Conservation (phyloP, 306 rosid genomes). For the Nissolia schottii region DNA sequence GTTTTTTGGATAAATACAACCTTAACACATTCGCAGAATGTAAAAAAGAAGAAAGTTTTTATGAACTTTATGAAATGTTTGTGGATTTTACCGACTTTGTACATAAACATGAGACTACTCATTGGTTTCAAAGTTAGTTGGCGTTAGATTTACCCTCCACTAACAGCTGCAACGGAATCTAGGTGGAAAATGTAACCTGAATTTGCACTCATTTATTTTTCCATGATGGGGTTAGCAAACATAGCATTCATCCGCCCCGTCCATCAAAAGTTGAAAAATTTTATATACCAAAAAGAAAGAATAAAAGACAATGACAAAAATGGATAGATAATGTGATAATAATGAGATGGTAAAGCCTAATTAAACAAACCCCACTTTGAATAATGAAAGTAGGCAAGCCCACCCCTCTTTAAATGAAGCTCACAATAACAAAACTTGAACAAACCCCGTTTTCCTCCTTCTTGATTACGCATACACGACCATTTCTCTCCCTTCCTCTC, state of each 20-base stretch:
- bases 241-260: not conserved
- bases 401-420: constrained; percentile 16
- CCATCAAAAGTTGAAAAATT: not conserved
- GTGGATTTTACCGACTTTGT: too few relatives aligned
- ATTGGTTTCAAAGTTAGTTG: too few relatives aligned
- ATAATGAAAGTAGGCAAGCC: not conserved
- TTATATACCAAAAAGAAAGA: not conserved
- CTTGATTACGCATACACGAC: constrained; percentile 25
- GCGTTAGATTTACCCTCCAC: too few relatives aligned
- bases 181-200: not conserved
- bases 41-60: too few relatives aligned
- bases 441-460: not conserved
- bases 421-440: not conserved
- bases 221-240: not conserved
- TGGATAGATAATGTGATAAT: not conserved
- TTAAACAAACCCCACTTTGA: not conserved
- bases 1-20: too few relatives aligned
- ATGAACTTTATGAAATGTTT: too few relatives aligned
- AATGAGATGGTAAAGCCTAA: not conserved
- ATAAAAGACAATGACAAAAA: not conserved
- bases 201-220: not conserved
- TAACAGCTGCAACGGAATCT: not conserved
- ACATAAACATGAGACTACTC: too few relatives aligned
- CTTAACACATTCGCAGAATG: too few relatives aligned
- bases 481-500: constrained; percentile 32